Base-by-base conservation (phyloP, 495 filamentous ascomycete species). In the Podospora fimiseda region DNA sequence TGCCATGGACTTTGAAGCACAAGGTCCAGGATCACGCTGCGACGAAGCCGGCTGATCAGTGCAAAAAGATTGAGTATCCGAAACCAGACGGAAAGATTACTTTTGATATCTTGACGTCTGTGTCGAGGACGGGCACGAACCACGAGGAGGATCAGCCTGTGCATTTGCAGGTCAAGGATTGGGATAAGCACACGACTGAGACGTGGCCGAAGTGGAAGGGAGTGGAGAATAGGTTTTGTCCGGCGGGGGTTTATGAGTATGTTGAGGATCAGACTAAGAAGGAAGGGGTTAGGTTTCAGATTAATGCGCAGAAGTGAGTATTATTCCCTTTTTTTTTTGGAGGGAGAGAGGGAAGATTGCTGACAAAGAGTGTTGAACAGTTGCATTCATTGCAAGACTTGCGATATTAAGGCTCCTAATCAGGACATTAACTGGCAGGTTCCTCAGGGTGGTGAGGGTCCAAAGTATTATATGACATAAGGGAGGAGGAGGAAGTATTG, bases 341-440 rank as follows among this genome's bases (percentile, higher is more conserved):
- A 16, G 15, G 48, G 39, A 9, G 9, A 40, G 11, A 11, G 27
- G 11, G 27, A 11, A 33, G 27, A 11, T 33, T 53, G 23, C 51
- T 58, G 19, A 53, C 45, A 8, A 18, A 18, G 8, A 1, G 1
- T n/a, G n/a, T 22, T 22, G 41, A 6, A 19, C 24, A 94, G 91
- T 69, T 99, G 93, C 67, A 93, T 99, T 51, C 93, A 99, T 70
- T 99, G 93, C 76, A 99, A 99, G 80, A 97, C 93, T 2, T 99
- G 93, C 65, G 93, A 99, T 70, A 97, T 99, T 69, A 99, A 99
- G 75, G 91, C 86, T 11, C 93, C 93, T 2, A 80, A 84, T 46
- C 93, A 99, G 71, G 93, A 95, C 68, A 97, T 97, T 68, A 94
- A 95, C 70, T 96, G 91, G 90, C 80, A 88, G 50, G 91, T 91